phyloP scores from a whole-genome alignment of 176 grass and related monocot species.

The barley (Hordeum vulgare) region MorexV3_pseudomolecules_assembly NC_058519.1:12101453-12101952 shows the following conservation, averaged over 20 bases:
- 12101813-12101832: neutral
- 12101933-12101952: neutral
- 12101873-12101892: neutral
- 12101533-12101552: neutral
- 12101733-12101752: neutral
- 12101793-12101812: neutral
- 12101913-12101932: neutral
- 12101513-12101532: neutral
- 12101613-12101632: neutral
- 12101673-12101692: neutral
- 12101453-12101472: slow-evolving; percentile 89
- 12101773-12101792: neutral
- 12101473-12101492: slow-evolving; percentile 91
- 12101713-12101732: neutral
- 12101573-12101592: neutral
- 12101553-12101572: neutral
- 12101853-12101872: neutral
- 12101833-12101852: neutral
- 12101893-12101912: neutral
- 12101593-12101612: neutral
- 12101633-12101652: neutral
- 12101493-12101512: neutral
- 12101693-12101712: neutral
- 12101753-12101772: neutral
- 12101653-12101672: neutral